Evolutionary conservation across 352 stramenopile genomes (phyloP).

Genomic region (Globisporangium canariense): DNA sequence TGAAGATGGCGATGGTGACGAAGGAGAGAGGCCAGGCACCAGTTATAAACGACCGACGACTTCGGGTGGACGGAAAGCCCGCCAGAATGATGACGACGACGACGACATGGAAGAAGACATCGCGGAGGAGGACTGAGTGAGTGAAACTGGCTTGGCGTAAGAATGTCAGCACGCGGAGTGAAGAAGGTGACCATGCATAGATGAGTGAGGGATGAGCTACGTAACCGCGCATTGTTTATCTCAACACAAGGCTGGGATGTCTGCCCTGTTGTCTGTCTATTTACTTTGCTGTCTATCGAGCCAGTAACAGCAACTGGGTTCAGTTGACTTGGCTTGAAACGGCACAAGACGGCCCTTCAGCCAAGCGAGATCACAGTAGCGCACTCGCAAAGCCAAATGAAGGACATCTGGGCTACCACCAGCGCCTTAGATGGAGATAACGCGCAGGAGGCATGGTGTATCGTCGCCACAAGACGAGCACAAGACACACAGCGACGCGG

Average conservation of each 20-base stretch:
- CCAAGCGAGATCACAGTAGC: neutral
- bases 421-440: conserved; percentile 3
- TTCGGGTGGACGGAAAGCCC: conserved; percentile 23
- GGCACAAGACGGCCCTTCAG: neutral
- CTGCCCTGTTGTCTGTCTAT: too few species aligned
- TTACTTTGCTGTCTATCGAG: too few species aligned
- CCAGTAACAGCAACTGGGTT: too few species aligned
- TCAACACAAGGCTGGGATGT: too few species aligned
- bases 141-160: too few species aligned
- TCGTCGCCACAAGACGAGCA: neutral
- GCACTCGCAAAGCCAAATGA: neutral
- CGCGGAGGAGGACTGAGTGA: conserved; percentile 50
- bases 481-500: neutral
- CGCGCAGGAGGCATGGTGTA: neutral
- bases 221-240: too few species aligned
- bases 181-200: too few species aligned
- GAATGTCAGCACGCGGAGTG: too few species aligned
- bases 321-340: neutral
- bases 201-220: too few species aligned
- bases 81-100: conserved; percentile 35
- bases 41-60: conserved; percentile 16
- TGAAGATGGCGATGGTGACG: conserved; percentile 12
- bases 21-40: conserved; percentile 17
- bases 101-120: conserved; percentile 85
- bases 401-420: neutral